A percentile compares a stretch with the other conserved stretches of the same genome.
phyloP scores from a whole-genome alignment of 768 basidiomycete species.

The Auricularia heimuer region DNA sequence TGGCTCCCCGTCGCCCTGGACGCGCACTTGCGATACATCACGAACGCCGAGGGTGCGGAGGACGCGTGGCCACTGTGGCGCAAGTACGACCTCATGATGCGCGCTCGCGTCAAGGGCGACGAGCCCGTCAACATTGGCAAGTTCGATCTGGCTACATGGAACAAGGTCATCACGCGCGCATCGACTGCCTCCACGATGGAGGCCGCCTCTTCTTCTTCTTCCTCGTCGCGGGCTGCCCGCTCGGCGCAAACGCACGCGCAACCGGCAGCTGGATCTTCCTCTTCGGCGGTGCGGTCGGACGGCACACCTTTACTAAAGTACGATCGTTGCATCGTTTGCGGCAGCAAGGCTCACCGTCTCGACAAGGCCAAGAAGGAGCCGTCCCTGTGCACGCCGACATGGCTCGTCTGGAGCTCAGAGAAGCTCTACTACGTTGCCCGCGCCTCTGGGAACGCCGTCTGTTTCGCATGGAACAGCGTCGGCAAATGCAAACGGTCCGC shows the following conservation, averaged over 20 bases:
- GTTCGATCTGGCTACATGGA: neutral
- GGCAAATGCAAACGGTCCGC: neutral
- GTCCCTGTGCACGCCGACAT: neutral
- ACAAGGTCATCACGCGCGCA: no score
- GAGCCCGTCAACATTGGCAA: neutral
- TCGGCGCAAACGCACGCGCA: no score
- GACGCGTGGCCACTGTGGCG: neutral
- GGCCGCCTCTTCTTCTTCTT: no score
- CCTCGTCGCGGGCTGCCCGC: no score
- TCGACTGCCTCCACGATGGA: no score
- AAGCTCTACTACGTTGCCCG: neutral
- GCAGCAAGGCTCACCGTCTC: no score
- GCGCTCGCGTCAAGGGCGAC: neutral
- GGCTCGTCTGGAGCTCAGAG: neutral
- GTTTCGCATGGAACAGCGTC: neutral
- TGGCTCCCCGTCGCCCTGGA: neutral
- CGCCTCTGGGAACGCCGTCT: neutral
- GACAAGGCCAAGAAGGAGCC: no score
- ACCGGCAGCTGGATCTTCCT: no score
- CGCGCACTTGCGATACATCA: constrained; percentile 1
- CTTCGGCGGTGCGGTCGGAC: no score
- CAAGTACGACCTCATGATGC: neutral
- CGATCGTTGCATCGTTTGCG: no score
- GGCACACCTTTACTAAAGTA: no score
- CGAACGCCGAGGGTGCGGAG: neutral